Percentiles rank a stretch among this genome's conserved stretches.
phyloP scores from a whole-genome alignment of 169 alveolate genomes.

The Cryptosporidium viatorum region DNA sequence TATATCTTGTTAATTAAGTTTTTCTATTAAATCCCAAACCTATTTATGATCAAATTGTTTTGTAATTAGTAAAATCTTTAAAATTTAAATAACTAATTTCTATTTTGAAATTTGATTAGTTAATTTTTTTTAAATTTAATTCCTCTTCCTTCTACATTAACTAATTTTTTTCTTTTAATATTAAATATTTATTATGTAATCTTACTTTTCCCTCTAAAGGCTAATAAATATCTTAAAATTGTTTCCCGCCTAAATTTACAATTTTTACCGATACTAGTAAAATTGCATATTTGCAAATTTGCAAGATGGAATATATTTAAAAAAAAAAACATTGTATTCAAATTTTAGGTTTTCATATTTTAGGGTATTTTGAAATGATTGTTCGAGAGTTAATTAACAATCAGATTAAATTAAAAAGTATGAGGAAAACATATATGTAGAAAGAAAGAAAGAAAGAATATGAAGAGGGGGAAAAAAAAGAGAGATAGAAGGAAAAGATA shows the following conservation, averaged over 20 bases:
- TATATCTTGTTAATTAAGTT: conserved; percentile 15
- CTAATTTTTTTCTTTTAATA: not conserved
- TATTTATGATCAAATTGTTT: not conserved
- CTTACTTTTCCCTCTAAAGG: conserved; percentile 8
- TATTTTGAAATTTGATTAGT: not conserved
- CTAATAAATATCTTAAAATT: conserved; percentile 21
- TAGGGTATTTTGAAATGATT: not conserved
- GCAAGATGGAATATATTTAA: too few species aligned
- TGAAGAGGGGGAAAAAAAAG: not conserved
- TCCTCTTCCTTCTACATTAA: not conserved
- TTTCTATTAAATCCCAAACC: not conserved
- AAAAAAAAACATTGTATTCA: not conserved
- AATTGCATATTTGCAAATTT: not conserved
- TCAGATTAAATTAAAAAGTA: not conserved
- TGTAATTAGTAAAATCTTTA: not conserved
- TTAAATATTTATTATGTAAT: not conserved
- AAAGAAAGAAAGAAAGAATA: too few species aligned
- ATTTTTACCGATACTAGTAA: conserved; percentile 17
- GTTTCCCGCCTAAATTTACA: conserved; percentile 28
- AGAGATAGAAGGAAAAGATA: too few species aligned
- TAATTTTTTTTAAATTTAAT: too few species aligned
- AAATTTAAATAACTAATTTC: not conserved
- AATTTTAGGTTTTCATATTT: too few species aligned
- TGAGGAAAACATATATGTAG: not conserved
- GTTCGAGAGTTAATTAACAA: not conserved